These are phyloP conservation scores for Nicotiana undulata DNA, from an alignment of 257 asterid species.

Conservation along the genomic window DNA sequence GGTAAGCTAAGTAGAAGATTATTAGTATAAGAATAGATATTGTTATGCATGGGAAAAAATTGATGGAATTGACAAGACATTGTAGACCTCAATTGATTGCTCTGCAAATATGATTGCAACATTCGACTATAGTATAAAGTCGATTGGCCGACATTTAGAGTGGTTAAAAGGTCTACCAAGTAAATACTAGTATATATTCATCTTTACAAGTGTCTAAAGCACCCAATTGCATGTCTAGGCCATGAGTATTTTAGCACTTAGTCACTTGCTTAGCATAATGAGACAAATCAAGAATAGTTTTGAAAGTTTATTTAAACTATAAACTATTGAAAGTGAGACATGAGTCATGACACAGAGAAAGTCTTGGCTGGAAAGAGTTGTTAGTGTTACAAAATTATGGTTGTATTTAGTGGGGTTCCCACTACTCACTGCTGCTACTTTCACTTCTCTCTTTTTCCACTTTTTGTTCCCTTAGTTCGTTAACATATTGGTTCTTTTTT, in stretches of 20 bases:
- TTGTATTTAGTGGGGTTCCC: constrained; percentile 27
- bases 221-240: neutral
- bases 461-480: neutral
- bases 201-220: neutral
- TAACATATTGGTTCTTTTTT: too few species aligned
- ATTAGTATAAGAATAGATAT: neutral
- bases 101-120: neutral
- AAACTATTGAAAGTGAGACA: constrained; percentile 31
- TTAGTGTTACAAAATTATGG: neutral
- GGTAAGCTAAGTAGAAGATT: neutral
- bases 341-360: constrained; percentile 31
- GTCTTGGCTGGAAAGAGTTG: constrained; percentile 42
- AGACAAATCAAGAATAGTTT: constrained; percentile 12
- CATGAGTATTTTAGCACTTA: constrained; percentile 2
- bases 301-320: neutral
- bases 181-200: neutral
- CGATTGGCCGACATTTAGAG: neutral
- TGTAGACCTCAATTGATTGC: neutral
- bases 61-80: constrained; percentile 1
- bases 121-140: neutral
- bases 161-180: neutral
- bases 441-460: neutral
- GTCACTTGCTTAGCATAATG: constrained; percentile 4
- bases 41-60: neutral
- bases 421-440: constrained; percentile 17